These are phyloP conservation scores for Calonectria ilicicola DNA, from an alignment of 2,329 filamentous ascomycete species.

Conservation along the genomic window DNA sequence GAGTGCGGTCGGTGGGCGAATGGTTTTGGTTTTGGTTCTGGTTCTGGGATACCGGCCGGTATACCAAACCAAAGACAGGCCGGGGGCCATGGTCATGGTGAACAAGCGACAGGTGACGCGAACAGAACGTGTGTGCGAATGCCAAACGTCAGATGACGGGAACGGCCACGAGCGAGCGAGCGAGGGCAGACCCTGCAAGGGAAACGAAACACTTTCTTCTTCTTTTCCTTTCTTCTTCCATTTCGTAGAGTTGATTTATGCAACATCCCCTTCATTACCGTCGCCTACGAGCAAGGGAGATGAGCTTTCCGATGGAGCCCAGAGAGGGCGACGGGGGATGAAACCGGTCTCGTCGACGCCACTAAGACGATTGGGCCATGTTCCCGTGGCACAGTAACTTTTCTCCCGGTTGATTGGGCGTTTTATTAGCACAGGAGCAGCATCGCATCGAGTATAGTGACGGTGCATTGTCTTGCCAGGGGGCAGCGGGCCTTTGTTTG, in stretches of 20 bases:
- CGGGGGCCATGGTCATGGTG: background rate
- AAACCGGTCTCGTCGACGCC: background rate
- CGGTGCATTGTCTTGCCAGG: constrained; percentile 1
- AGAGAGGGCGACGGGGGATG: background rate
- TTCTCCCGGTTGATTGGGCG: constrained; percentile 8
- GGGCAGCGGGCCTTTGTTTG: background rate
- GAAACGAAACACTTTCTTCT: constrained; percentile 18
- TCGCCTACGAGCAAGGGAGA: background rate
- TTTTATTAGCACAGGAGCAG: constrained; percentile 18
- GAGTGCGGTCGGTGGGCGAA: background rate
- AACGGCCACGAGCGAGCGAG: constrained; percentile 9
- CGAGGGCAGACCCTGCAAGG: background rate
- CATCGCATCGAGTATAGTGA: constrained; percentile 11
- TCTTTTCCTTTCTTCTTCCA: background rate
- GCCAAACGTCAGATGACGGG: constrained; percentile 12
- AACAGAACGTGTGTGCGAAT: background rate
- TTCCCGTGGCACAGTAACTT: background rate
- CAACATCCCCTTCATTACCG: background rate
- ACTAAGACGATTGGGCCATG: constrained; percentile 2
- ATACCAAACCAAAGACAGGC: background rate
- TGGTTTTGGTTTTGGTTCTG: no score
- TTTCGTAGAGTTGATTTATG: background rate
- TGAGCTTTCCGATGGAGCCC: background rate
- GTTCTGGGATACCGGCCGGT: no score
- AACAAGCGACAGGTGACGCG: constrained; percentile 4